Evolutionary conservation across 441 rosid genomes (phyloP).

Genomic region (Sinapis alba): DNA sequence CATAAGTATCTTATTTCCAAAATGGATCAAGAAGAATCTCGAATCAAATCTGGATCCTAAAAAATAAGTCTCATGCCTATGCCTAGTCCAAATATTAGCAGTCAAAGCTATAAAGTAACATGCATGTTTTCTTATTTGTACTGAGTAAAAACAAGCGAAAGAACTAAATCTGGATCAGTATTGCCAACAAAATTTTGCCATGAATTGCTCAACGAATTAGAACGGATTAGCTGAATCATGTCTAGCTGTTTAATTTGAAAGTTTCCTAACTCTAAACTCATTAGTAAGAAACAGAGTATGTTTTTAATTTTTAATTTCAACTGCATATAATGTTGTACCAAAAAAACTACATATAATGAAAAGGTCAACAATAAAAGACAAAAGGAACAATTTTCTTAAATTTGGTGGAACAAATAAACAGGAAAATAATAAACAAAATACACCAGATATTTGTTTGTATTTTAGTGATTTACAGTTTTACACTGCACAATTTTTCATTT

Average conservation of each 20-base stretch:
- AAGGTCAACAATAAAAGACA: not conserved
- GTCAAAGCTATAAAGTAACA: too few relatives aligned
- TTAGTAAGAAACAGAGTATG: not conserved
- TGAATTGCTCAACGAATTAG: not conserved
- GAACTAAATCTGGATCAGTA: not conserved
- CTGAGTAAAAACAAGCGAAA: not conserved
- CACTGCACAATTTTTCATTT: not conserved
- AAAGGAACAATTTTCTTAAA: not conserved
- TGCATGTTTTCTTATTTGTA: not conserved
- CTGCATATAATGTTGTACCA: not conserved
- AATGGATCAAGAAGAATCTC: too few relatives aligned
- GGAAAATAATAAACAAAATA: not conserved
- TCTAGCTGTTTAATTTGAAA: not conserved
- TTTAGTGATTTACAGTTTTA: not conserved
- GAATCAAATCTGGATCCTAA: too few relatives aligned
- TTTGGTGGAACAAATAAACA: not conserved
- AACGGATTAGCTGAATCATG: not conserved
- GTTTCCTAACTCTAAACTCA: not conserved
- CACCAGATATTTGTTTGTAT: not conserved
- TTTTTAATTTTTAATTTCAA: not conserved
- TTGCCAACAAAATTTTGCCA: not conserved
- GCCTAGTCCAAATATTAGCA: too few relatives aligned
- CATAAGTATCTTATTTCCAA: too few relatives aligned
- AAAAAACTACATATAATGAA: too few relatives aligned
- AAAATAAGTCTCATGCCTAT: too few relatives aligned